Evolutionary conservation across 2,329 filamentous ascomycete genomes (phyloP).

Genomic region (Paecilomyces formosus): DNA sequence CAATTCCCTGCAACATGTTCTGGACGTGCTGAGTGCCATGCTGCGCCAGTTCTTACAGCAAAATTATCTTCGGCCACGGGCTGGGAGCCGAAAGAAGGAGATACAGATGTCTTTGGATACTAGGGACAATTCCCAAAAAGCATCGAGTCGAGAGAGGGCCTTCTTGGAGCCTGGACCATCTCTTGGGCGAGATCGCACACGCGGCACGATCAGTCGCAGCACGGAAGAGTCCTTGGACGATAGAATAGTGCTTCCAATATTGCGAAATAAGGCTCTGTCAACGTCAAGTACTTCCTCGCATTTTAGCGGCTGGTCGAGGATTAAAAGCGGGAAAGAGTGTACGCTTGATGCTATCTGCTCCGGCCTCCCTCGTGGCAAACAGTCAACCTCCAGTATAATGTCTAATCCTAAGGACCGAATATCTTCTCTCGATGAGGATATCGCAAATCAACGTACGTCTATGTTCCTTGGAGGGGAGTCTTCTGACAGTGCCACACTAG

Average conservation of each 20-base stretch:
- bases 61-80: conserved; percentile 58
- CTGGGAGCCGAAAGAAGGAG: conserved; percentile 11
- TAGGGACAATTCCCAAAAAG: conserved; percentile 1
- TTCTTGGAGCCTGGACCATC: background rate
- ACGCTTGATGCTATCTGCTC: conserved; percentile 12
- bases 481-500: background rate
- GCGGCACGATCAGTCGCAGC: background rate
- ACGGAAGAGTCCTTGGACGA: conserved; percentile 17
- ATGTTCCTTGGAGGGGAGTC: background rate
- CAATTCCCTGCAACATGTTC: conserved; percentile 47
- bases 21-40: conserved; percentile 61
- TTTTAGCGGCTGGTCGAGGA: conserved; percentile 33
- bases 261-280: conserved; percentile 8
- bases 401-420: background rate
- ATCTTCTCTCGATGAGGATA: background rate
- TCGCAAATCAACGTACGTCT: background rate
- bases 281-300: conserved; percentile 8
- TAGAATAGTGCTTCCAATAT: conserved; percentile 22
- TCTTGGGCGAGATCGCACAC: background rate
- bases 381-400: background rate
- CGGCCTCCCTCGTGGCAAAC: conserved; percentile 3
- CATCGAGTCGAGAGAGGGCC: background rate
- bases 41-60: conserved; percentile 67
- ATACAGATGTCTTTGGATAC: conserved; percentile 2
- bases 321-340: conserved; percentile 27